These are phyloP conservation scores for Waltiozyma sp. DNA, from an alignment of 1,139 yeast species.

Conservation along the genomic window DNA sequence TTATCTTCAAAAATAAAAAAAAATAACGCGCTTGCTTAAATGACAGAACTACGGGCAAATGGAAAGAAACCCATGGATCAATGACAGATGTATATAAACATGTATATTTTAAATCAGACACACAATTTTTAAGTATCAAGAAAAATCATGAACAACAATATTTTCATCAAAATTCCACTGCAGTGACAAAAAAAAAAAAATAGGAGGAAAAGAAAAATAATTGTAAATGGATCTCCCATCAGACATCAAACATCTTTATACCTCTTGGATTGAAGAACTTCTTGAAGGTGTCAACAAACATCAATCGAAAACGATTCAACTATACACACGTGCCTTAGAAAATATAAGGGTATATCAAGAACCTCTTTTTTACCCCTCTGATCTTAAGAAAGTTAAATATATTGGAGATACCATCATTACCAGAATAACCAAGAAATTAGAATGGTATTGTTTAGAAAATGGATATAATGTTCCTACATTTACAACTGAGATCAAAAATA, in stretches of 20 bases:
- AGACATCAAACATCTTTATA: slow-evolving; percentile 13
- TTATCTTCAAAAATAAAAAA: no score
- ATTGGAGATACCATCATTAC: slow-evolving; percentile 9
- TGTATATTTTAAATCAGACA: no score
- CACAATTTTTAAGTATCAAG: no score
- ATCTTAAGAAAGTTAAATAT: slow-evolving; percentile 8
- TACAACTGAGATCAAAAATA: slow-evolving; percentile 1
- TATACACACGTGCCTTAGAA: slow-evolving; percentile 2
- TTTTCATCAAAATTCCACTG: no score
- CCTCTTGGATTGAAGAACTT: slow-evolving; percentile 13
- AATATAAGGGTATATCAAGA: background rate
- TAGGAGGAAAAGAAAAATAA: no score
- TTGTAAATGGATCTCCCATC: slow-evolving; percentile 9
- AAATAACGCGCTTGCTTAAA: no score
- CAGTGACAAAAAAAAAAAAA: no score
- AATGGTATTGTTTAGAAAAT: slow-evolving; percentile 11
- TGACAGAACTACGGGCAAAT: no score
- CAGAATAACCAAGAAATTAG: slow-evolving; percentile 6
- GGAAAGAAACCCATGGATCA: no score
- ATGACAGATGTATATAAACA: no score
- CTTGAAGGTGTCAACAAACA: slow-evolving; percentile 2
- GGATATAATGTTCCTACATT: slow-evolving; percentile 7
- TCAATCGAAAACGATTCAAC: slow-evolving; percentile 8
- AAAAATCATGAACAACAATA: no score
- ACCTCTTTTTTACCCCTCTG: slow-evolving; percentile 6